Evolutionary conservation across 257 asterid species (phyloP), one percentile per base, ranked within the genome.

Genomic region (Petrea volubilis): DNA sequence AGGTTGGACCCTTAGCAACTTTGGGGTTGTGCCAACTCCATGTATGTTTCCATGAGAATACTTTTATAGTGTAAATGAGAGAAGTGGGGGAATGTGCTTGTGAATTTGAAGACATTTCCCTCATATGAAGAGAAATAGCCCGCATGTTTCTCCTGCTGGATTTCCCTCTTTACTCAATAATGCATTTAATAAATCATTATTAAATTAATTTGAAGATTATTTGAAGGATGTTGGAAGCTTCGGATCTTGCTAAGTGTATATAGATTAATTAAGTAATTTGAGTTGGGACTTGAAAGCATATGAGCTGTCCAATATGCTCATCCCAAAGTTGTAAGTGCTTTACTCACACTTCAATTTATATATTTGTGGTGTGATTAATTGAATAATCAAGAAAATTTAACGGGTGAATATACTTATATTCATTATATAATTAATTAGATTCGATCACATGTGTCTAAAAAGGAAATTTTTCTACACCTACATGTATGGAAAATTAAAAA

Each of bases 81-180:
- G n/a, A 40, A 60, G 67, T 36, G 58, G 67, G 76, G 77, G 70
- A 71, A 68, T 66, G 70, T 83, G 87, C 71, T 64, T 64, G 55
- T 70, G 64, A 76, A 78, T 53, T 75, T 64, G 72, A 70, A 70
- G 84, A 81, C 87, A 84, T 60, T 60, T 65, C 73, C 80, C 83
- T 81, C 66, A 36, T 40, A 62, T 71, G 71, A 58, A 76, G 60
- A 72, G 53, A 33, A 69, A 27, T 78, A 67, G 41, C 28, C 50
- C 79, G 72, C 86, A 29, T 73, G 80, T 75, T n/a, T n/a, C 58
- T 20, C 52, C 67, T 61, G 73, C 78, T 81, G 82, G 80, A 77
- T 78, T 71, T 81, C 74, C n/a, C 71, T 81, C 64, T 20, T 52
- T 51, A 20, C 24, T 50, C 68, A n/a, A 25, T 6, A 52, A 11